A percentile compares a stretch with the other conserved stretches of the same genome.
Conservation (phyloP, 2,329 filamentous ascomycete genomes). For the Botrytis cinerea region DNA sequence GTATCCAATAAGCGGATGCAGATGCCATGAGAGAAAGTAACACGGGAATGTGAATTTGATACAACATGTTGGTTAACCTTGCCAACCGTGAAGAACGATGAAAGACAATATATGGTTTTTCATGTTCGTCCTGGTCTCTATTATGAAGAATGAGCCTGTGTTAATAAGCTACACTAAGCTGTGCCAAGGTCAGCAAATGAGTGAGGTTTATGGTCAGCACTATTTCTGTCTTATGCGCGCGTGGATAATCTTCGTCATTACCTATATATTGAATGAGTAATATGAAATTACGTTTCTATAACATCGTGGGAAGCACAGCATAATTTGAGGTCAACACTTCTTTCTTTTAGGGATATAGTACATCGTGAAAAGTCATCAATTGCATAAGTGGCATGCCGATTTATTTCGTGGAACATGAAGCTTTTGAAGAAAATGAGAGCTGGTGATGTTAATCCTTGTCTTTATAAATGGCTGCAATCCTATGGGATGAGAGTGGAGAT, state of each 20-base stretch:
- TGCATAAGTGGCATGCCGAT: neutral
- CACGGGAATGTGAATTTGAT: neutral
- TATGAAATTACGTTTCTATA: neutral
- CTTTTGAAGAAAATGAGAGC: neutral
- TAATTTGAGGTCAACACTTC: neutral
- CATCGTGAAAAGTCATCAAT: neutral
- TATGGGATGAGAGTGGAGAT: neutral
- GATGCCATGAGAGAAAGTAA: neutral
- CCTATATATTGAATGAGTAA: too few relatives aligned
- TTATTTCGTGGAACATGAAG: neutral
- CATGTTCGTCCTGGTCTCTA: neutral
- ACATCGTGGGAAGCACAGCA: neutral
- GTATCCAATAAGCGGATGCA: slow-evolving; percentile 10
- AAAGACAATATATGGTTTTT: neutral
- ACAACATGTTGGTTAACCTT: slow-evolving; percentile 1
- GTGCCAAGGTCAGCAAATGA: slow-evolving; percentile 6
- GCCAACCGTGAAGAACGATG: neutral
- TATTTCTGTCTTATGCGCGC: neutral
- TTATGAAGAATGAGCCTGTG: neutral
- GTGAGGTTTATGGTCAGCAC: neutral
- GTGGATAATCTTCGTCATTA: neutral
- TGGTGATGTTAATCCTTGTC: neutral
- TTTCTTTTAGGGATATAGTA: neutral
- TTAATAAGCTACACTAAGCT: neutral
- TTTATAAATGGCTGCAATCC: neutral